phyloP scores from a whole-genome alignment of 2,329 filamentous ascomycete genomes.

The Fusarium lyarnte region DNA sequence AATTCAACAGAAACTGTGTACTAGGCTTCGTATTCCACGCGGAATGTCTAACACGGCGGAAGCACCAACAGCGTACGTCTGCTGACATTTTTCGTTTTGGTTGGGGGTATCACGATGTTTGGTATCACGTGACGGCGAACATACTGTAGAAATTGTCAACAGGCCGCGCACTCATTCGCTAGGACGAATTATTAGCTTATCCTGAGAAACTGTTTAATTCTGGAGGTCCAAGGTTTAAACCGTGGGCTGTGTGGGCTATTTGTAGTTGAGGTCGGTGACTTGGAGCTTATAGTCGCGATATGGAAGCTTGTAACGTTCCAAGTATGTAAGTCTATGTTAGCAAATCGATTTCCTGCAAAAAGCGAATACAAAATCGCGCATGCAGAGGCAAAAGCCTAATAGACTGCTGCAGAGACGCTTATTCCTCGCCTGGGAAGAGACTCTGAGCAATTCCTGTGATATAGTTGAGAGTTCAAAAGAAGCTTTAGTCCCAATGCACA shows the following conservation, averaged over 20 bases:
- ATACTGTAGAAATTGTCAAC: neutral
- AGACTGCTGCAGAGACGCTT: accelerated
- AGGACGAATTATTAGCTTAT: accelerated
- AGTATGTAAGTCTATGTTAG: neutral
- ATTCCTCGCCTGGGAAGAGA: neutral
- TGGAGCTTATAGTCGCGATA: too few relatives aligned
- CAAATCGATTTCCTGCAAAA: neutral
- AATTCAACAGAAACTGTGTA: neutral
- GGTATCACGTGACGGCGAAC: neutral
- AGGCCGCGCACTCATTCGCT: neutral
- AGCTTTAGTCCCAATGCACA: too few relatives aligned
- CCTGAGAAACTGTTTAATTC: too few relatives aligned
- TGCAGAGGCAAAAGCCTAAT: neutral
- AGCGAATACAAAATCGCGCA: too few relatives aligned
- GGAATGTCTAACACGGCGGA: too few relatives aligned
- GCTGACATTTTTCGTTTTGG: neutral
- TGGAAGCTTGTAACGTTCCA: accelerated
- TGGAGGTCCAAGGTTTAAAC: neutral
- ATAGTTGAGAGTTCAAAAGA: too few relatives aligned
- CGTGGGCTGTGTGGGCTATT: neutral
- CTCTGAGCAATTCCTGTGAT: too few relatives aligned
- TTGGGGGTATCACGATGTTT: accelerated
- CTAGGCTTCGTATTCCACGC: too few relatives aligned
- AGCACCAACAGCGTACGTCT: too few relatives aligned
- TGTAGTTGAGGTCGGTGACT: too few relatives aligned